Evolutionary conservation across 2,329 filamentous ascomycete species (phyloP).

Genomic region (Aspergillus neoniger): DNA sequence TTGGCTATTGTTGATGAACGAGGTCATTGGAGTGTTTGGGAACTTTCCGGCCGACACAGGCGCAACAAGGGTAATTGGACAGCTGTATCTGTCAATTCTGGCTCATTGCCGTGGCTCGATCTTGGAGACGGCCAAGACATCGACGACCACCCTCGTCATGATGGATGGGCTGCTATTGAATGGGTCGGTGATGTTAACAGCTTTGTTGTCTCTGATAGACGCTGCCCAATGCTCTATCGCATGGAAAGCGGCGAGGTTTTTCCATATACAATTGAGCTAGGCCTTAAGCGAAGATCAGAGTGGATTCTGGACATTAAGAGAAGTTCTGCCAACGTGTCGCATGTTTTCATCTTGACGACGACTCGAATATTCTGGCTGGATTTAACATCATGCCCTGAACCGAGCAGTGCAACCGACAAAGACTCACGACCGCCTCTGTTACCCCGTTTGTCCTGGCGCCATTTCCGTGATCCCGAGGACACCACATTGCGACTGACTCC

Average conservation of each 20-base stretch:
- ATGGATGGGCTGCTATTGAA: slow-evolving; percentile 48
- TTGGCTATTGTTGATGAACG: slow-evolving; percentile 57
- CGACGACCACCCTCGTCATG: slow-evolving; percentile 29
- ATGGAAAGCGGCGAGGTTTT: slow-evolving; percentile 27
- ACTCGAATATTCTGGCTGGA: slow-evolving; percentile 51
- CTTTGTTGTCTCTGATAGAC: slow-evolving; percentile 57
- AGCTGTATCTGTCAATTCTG: slow-evolving; percentile 30
- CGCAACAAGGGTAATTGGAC: slow-evolving; percentile 32
- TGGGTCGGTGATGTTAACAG: slow-evolving; percentile 42
- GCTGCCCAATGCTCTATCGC: slow-evolving; percentile 41
- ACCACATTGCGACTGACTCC: slow-evolving; percentile 49
- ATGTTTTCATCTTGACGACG: slow-evolving; percentile 58
- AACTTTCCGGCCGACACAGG: slow-evolving; percentile 38
- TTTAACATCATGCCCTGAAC: slow-evolving; percentile 34
- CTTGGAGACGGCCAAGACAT: slow-evolving; percentile 15
- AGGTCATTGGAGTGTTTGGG: slow-evolving; percentile 58
- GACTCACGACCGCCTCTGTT: slow-evolving; percentile 33
- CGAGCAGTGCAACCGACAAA: slow-evolving; percentile 18
- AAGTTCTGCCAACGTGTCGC: slow-evolving; percentile 44
- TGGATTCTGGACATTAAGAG: slow-evolving; percentile 59
- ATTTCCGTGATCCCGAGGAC: slow-evolving; percentile 58
- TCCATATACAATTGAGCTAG: slow-evolving; percentile 39
- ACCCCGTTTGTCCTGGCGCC: slow-evolving; percentile 52
- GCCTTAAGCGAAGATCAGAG: slow-evolving; percentile 40
- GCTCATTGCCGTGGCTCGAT: slow-evolving; percentile 32